phyloP scores from a whole-genome alignment of 352 stramenopile species.

The Phytophthora sp. region DNA sequence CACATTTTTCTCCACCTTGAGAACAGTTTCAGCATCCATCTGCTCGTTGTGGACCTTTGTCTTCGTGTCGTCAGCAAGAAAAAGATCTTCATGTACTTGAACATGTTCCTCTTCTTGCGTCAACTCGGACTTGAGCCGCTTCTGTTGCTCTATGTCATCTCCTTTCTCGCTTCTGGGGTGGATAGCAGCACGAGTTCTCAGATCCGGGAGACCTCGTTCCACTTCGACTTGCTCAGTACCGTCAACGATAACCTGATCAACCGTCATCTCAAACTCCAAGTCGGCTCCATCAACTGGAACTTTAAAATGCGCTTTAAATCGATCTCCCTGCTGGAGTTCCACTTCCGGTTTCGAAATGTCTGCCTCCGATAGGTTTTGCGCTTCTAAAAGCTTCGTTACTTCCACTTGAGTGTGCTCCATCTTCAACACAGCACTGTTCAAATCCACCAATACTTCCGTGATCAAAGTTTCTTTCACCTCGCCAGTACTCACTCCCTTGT shows the following conservation, averaged over 20 bases:
- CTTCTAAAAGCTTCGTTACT: conserved; percentile 3
- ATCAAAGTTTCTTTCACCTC: conserved; percentile 5
- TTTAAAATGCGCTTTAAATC: not conserved
- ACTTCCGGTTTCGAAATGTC: conserved; percentile 8
- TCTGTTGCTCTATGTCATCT: not conserved
- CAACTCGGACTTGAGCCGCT: not conserved
- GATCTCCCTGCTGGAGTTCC: conserved; percentile 6
- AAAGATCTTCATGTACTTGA: not conserved
- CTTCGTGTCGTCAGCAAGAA: not conserved
- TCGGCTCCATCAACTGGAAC: conserved; percentile 2
- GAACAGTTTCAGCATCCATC: conserved; percentile 1
- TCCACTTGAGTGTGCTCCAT: conserved; percentile 30
- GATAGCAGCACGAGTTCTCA: conserved; percentile 8
- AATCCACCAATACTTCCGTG: conserved; percentile 23
- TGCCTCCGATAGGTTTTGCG: conserved; percentile 18
- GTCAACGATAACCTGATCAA: not conserved
- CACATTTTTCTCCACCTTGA: conserved; percentile 4
- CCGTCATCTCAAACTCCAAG: conserved; percentile 11
- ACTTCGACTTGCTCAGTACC: conserved; percentile 9
- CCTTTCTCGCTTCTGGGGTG: not conserved
- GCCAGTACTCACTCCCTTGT: not conserved
- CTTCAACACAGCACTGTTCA: conserved; percentile 13
- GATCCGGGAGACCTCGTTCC: not conserved
- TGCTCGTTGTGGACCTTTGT: conserved; percentile 1
- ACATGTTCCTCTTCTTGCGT: conserved; percentile 8